Evolutionary conservation across 2,329 filamentous ascomycete species (phyloP), one percentile per base, ranked within the genome.

Genomic region (Chrysoporthe austroafricana): DNA sequence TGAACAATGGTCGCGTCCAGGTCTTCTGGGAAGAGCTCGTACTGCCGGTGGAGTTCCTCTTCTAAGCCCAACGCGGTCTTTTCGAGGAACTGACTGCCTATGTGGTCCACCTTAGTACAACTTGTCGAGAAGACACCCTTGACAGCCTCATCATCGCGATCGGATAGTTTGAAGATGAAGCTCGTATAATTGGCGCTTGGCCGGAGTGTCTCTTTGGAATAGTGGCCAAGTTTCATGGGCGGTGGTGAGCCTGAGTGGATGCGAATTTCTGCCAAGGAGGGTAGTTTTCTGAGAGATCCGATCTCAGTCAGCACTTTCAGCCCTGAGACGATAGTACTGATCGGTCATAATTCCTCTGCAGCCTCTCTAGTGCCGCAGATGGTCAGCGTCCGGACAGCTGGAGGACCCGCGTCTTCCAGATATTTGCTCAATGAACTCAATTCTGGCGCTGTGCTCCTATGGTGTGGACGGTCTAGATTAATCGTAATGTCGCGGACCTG

Each of bases 221-320:
- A 26, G 26, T 7, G 9, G 14, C 43, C 43, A 9, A 43, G 42
- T 26, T 18, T 36, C 56, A 59, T 5, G 16, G 43, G 43, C 14
- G 32, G 43, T 13, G 42, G 44, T 34, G 60, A 26, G 26, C 60
- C 42, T 4, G 60, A 62, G 60, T 62, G 34, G 26, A 62, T 48
- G 32, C 18, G 26, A 48, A 62, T 18, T 36, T 34, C 21, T 36
- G 26, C 9, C 43, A 62, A 32, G 2, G 7, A 32, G 4, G 43
- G 3, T 3, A 42, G n/a, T 18, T 8, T 46, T 4, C 11, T 44
- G 13, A 7, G 16, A 13, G 60, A 62, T 18, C 9, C 8, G 21
- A 59, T 39, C 9, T 59, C n/a, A 13, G 39, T 21, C 18, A 59
- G n/a, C 0, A 34, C 36, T 1, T 34, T 21, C 16, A 43, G 14